Evolutionary conservation across 2,329 filamentous ascomycete species (phyloP).

Genomic region (Phaeosphaeriaceae sp.): DNA sequence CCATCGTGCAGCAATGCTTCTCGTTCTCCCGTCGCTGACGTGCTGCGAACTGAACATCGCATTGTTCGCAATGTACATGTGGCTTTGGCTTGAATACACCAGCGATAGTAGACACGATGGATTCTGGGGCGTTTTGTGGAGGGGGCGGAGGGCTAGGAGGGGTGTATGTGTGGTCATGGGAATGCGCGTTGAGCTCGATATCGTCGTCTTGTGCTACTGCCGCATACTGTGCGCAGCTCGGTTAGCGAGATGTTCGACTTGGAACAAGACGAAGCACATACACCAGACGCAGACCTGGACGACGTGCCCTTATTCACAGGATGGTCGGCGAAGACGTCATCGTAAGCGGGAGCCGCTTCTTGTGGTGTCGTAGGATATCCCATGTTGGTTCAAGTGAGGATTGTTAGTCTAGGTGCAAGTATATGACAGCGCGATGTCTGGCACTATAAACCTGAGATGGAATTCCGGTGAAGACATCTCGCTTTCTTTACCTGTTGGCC

Average conservation of each 20-base stretch:
- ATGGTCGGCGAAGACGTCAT: slow-evolving; percentile 33
- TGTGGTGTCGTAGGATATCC: slow-evolving; percentile 21
- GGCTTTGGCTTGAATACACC: slow-evolving; percentile 29
- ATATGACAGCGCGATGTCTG: neutral
- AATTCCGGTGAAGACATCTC: neutral
- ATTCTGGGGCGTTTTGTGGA: slow-evolving; percentile 14
- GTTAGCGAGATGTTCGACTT: neutral
- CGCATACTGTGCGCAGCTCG: slow-evolving; percentile 28
- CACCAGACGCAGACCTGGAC: slow-evolving; percentile 29
- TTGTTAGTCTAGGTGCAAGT: neutral
- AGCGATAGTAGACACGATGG: slow-evolving; percentile 31
- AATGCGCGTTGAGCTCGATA: slow-evolving; percentile 26
- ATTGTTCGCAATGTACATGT: slow-evolving; percentile 36
- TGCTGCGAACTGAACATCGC: slow-evolving; percentile 30
- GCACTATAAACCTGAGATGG: neutral
- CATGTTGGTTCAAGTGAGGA: slow-evolving; percentile 17
- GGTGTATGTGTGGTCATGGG: slow-evolving; percentile 9
- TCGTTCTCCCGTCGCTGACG: slow-evolving; percentile 25
- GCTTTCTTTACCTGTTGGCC: neutral
- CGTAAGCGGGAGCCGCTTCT: slow-evolving; percentile 36
- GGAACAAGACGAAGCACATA: slow-evolving; percentile 2
- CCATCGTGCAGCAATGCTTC: slow-evolving; percentile 33
- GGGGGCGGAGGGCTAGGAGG: slow-evolving; percentile 7
- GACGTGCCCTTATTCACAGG: slow-evolving; percentile 25
- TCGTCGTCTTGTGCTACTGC: slow-evolving; percentile 34